Evolutionary conservation across 2,329 filamentous ascomycete genomes (phyloP).

Genomic region (Rhexocercosporidium sp.): DNA sequence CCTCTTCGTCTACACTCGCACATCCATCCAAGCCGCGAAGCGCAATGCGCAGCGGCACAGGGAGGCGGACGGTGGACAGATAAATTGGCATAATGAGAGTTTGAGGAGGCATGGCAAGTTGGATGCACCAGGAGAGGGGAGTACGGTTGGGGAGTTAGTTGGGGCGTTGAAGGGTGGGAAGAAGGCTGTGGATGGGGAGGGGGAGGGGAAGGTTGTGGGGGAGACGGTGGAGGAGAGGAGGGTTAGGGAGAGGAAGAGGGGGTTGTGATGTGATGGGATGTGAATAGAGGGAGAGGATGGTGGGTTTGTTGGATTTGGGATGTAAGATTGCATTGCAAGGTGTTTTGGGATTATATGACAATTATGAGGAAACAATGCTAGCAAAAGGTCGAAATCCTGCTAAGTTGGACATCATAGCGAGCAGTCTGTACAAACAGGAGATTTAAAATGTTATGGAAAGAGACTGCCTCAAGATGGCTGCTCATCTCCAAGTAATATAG

Average conservation of each 20-base stretch:
- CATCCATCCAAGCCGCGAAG: conserved; percentile 69
- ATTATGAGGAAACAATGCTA: not conserved
- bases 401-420: not conserved
- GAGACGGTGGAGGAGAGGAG: conserved; percentile 36
- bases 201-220: not conserved
- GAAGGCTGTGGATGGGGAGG: conserved; percentile 1
- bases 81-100: conserved; percentile 59
- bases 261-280: not conserved
- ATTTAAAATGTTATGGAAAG: not conserved
- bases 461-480: not conserved
- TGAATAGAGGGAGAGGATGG: not conserved
- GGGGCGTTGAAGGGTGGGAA: conserved; percentile 28
- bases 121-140: conserved; percentile 45
- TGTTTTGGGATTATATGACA: not conserved
- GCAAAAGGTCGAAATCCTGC: not conserved
- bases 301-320: not conserved
- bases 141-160: conserved; percentile 41
- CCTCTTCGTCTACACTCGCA: conserved; percentile 64
- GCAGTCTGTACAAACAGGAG: not conserved
- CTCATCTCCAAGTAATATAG: conserved; percentile 16
- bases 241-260: conserved; percentile 32
- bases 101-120: conserved; percentile 56
- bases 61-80: conserved; percentile 61
- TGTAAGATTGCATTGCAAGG: not conserved
- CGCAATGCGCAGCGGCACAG: conserved; percentile 65